A percentile compares a stretch with the other conserved stretches of the same genome.
Conservation (phyloP, 371 early-diverging fungal genomes). For the Saksenaea vasiformis region DNA sequence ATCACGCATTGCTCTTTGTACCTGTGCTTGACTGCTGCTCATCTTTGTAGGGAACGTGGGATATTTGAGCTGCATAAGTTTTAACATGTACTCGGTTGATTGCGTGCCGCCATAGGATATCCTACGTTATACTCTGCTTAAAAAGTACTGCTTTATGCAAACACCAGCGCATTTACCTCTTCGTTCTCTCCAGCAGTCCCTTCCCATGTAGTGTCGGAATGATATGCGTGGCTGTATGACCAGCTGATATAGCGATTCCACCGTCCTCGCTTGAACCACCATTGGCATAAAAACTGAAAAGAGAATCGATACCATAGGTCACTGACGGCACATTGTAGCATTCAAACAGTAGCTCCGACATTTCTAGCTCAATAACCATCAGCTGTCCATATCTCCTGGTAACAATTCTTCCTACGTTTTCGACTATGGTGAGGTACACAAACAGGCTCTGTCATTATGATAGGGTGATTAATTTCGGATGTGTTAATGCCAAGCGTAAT, state of each 20-base stretch:
- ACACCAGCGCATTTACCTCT: conserved; percentile 47
- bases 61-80: conserved; percentile 89
- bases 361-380: conserved; percentile 42
- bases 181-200: conserved; percentile 60
- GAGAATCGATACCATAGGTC: conserved; percentile 83
- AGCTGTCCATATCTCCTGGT: neutral
- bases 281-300: conserved; percentile 82
- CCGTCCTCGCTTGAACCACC: conserved; percentile 39
- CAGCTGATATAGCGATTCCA: conserved; percentile 77
- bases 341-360: conserved; percentile 89
- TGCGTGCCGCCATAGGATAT: conserved; percentile 73
- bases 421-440: conserved; percentile 78
- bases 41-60: conserved; percentile 87
- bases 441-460: conserved; percentile 85
- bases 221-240: conserved; percentile 73
- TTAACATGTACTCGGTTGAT: conserved; percentile 79
- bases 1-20: conserved; percentile 13
- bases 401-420: conserved; percentile 46
- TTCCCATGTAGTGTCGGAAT: conserved; percentile 73
- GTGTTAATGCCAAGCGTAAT: conserved; percentile 76
- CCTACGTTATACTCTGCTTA: conserved; percentile 22
- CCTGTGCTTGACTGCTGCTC: conserved; percentile 72
- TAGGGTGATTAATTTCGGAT: conserved; percentile 68
- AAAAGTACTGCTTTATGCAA: neutral
- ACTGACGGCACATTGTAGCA: conserved; percentile 77